Conservation (phyloP, 2,329 filamentous ascomycete species). For the Triangularia verruculosa region DNA sequence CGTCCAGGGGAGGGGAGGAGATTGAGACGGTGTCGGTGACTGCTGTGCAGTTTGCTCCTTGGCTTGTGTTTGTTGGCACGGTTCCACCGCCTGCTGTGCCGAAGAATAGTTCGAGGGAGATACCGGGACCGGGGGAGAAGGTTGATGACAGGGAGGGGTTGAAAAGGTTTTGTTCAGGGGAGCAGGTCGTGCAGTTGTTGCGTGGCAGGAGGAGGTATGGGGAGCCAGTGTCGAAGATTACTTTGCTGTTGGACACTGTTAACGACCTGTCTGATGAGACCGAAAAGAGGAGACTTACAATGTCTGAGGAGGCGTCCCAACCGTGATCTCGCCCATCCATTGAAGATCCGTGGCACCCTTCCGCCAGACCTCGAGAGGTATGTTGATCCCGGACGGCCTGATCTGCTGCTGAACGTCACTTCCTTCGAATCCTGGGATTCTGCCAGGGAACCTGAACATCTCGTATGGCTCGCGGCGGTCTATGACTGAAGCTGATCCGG, state of each 20-base stretch:
- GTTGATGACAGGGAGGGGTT: constrained; percentile 31
- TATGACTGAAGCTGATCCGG: background rate
- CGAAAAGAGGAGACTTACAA: constrained; percentile 28
- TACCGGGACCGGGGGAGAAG: constrained; percentile 28
- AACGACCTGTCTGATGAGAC: background rate
- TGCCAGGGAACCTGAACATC: background rate
- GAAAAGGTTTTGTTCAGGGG: constrained; percentile 26
- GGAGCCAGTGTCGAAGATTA: constrained; percentile 35
- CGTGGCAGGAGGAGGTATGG: constrained; percentile 30
- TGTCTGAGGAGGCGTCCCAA: constrained; percentile 27
- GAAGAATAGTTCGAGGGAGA: constrained; percentile 23
- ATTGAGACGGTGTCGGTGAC: constrained; percentile 34
- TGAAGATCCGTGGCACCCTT: constrained; percentile 11
- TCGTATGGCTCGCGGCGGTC: background rate
- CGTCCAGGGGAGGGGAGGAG: constrained; percentile 20
- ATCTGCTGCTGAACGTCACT: background rate
- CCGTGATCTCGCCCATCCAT: constrained; percentile 23
- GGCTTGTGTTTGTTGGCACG: constrained; percentile 25
- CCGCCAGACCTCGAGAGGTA: constrained; percentile 11
- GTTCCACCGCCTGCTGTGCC: constrained; percentile 31
- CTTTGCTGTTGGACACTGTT: constrained; percentile 25
- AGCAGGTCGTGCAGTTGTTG: constrained; percentile 32
- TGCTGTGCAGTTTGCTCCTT: constrained; percentile 28
- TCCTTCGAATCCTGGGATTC: background rate
- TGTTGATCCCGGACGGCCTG: background rate